Base-by-base conservation (phyloP, 23 red algal genomes). In the Gracilaria vermiculophylla region DNA sequence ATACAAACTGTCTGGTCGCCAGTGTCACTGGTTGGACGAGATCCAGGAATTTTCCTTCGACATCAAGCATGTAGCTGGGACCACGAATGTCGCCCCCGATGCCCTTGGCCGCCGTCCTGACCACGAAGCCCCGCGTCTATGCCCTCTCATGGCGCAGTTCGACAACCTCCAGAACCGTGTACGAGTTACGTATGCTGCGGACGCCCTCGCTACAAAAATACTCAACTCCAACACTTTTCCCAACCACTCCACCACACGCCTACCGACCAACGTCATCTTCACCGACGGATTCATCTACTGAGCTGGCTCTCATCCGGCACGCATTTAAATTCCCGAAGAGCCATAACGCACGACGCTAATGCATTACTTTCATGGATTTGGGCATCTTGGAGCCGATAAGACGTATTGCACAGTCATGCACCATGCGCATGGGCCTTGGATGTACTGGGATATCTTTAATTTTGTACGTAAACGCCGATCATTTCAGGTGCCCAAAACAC, bases 1-100 rank as follows among this genome's bases (percentile, higher is more conserved):
- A n/a, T 3, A 62, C 12, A 69, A 54, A 29, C 81, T 72, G 5
- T 37, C 62, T 56, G 37, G 62, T 15, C 3, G 81, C 47, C 81
- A 86, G 21, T 74, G 42, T 36, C 62, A 62, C 20, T 86, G 81
- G 81, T 53, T 86, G 23, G 81, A 86, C 64, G 64, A 47, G 14
- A 43, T 86, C 41, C 81, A 57, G 61, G 62, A 86, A 34, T 32
- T 43, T 57, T 19, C 12, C 12, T 86, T 72, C 37, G 81, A 86
- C 2, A 49, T 70, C 14, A 62, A 73, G 23, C 44, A 60, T 60
- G 0, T 87, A 2, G 25, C 66, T 5, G 73, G 51, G 27, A 78
- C n/a, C n/a, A n/a, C 31, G 51, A 78, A 78, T 29, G 17, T 78
- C 31, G 73, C 19, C 23, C 32, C 73, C 17, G 73, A 78, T 16